Evolutionary conservation across 2,329 filamentous ascomycete species (phyloP).

Genomic region (Colletotrichum zoysiae): DNA sequence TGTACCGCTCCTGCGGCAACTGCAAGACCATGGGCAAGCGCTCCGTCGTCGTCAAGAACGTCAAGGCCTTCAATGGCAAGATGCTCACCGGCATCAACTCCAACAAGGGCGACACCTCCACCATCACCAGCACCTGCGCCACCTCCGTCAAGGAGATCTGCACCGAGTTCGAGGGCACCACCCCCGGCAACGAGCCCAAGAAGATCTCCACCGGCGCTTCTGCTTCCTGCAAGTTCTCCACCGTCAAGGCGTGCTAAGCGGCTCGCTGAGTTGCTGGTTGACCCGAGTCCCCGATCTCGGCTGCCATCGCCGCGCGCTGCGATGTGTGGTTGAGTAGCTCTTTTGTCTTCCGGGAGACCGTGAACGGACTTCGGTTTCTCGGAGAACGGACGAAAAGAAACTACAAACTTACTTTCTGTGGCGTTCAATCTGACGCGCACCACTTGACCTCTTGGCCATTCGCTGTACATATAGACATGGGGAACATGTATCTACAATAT

Average conservation of each 20-base stretch:
- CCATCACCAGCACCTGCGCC: constrained; percentile 42
- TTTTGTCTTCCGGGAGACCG: constrained; percentile 27
- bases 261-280: neutral
- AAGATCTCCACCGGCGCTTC: constrained; percentile 20
- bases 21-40: constrained; percentile 42
- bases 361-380: constrained; percentile 27
- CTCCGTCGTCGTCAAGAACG: constrained; percentile 42
- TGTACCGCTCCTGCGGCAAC: constrained; percentile 43
- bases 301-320: neutral
- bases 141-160: constrained; percentile 42
- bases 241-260: constrained; percentile 41
- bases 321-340: neutral
- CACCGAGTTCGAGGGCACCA: constrained; percentile 42
- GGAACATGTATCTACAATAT: constrained; percentile 37
- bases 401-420: constrained; percentile 32
- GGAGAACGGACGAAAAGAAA: constrained; percentile 22
- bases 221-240: constrained; percentile 34
- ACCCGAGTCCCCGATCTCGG: neutral
- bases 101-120: constrained; percentile 42
- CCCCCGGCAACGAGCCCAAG: constrained; percentile 42
- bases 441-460: constrained; percentile 34
- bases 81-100: constrained; percentile 43
- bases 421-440: constrained; percentile 38
- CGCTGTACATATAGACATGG: constrained; percentile 38
- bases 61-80: constrained; percentile 43